phyloP scores from a whole-genome alignment of 1,284 basidiomycete species.

The Spongiforma sp. region DNA sequence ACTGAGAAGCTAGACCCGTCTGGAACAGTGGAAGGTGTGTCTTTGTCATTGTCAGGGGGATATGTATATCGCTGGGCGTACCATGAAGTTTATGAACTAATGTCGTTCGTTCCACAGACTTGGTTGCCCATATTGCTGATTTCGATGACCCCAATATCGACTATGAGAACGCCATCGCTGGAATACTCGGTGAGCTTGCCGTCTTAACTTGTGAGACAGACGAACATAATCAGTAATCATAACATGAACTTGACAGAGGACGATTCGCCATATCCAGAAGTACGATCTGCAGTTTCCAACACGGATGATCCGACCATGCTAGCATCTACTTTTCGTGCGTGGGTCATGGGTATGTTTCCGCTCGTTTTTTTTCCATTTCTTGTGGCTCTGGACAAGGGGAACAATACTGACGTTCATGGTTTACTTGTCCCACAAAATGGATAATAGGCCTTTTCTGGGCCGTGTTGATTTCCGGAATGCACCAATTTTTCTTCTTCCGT shows the following conservation, averaged over 20 bases:
- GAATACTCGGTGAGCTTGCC: slow-evolving; percentile 41
- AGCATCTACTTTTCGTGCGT: slow-evolving; percentile 64
- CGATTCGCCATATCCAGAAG: slow-evolving; percentile 75
- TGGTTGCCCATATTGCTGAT: slow-evolving; percentile 12
- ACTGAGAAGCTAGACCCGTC: too few relatives aligned
- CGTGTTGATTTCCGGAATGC: slow-evolving; percentile 62
- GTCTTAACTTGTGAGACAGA: too few relatives aligned
- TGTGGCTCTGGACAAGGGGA: too few relatives aligned
- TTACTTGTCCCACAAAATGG: neutral
- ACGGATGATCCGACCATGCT: slow-evolving; percentile 72
- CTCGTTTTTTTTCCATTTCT: neutral
- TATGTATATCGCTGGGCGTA: too few relatives aligned
- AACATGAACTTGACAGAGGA: slow-evolving; percentile 42
- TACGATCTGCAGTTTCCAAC: slow-evolving; percentile 77
- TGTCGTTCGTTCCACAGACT: slow-evolving; percentile 17
- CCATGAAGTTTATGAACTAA: too few relatives aligned
- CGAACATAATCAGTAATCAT: too few relatives aligned
- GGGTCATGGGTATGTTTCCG: slow-evolving; percentile 56
- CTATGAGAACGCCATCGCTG: slow-evolving; percentile 45
- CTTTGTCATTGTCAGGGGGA: too few relatives aligned
- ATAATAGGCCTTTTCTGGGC: slow-evolving; percentile 50
- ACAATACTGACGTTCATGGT: neutral
- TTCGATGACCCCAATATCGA: slow-evolving; percentile 76
- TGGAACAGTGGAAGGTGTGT: too few relatives aligned
- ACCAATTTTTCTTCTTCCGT: slow-evolving; percentile 73